Percentiles rank a stretch among this genome's conserved stretches.
Evolutionary conservation across 83 land plant genomes (phyloP).

Genomic region (Larix sibirica): DNA sequence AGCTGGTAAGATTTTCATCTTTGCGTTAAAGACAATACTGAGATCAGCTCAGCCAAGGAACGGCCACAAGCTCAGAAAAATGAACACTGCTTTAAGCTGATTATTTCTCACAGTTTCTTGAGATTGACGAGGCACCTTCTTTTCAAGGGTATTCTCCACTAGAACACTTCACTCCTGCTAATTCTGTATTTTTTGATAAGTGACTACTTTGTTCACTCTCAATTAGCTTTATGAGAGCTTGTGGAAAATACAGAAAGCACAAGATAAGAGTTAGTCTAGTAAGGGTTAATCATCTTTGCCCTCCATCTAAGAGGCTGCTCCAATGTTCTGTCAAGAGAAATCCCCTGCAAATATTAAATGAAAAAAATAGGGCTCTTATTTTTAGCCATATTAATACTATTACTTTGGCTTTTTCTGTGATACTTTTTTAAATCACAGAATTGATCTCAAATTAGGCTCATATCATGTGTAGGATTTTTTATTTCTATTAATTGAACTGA

Average conservation of each 20-base stretch:
- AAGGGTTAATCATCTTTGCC: slow-evolving; percentile 7
- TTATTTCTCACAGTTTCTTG: background rate
- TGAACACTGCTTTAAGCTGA: background rate
- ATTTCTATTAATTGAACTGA: background rate
- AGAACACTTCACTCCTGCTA: slow-evolving; percentile 14
- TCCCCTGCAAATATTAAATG: slow-evolving; percentile 5
- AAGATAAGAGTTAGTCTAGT: slow-evolving; percentile 13
- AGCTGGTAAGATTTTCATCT: slow-evolving; percentile 12
- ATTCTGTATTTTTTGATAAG: slow-evolving; percentile 19
- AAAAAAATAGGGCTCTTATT: slow-evolving; percentile 18
- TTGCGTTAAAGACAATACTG: slow-evolving; percentile 5
- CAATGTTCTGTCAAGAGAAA: slow-evolving; percentile 5
- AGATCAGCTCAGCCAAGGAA: slow-evolving; percentile 13
- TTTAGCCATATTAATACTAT: slow-evolving; percentile 12
- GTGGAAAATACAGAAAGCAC: slow-evolving; percentile 6
- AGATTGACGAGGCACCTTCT: slow-evolving; percentile 10
- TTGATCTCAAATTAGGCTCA: background rate
- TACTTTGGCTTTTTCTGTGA: slow-evolving; percentile 8
- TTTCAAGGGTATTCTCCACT: slow-evolving; percentile 12
- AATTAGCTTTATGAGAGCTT: slow-evolving; percentile 12
- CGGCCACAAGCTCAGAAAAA: slow-evolving; percentile 7
- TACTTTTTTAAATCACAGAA: slow-evolving; percentile 4
- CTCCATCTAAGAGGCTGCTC: background rate
- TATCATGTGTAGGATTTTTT: background rate
- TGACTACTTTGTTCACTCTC: slow-evolving; percentile 7